Percentiles rank a stretch among this genome's conserved stretches.
phyloP scores from a whole-genome alignment of 495 filamentous ascomycete species.

The Aspergillus funiculosus region DNA sequence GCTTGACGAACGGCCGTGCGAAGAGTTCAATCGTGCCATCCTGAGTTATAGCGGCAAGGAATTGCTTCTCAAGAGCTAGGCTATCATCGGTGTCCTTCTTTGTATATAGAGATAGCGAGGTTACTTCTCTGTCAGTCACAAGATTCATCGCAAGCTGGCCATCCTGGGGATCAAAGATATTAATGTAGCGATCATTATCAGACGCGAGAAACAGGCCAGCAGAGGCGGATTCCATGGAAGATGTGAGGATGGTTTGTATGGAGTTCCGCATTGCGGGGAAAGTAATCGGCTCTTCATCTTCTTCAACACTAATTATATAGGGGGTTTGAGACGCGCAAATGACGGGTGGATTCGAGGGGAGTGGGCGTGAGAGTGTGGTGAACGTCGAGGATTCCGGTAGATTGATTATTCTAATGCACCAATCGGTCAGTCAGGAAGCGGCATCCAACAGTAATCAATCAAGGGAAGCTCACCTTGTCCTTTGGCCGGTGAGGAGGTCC shows the following conservation, averaged over 20 bases:
- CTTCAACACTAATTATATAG: slow-evolving; percentile 46
- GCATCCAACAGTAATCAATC: not conserved
- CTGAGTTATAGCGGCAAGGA: slow-evolving; percentile 47
- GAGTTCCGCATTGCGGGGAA: slow-evolving; percentile 52
- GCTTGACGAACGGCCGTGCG: slow-evolving; percentile 46
- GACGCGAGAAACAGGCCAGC: slow-evolving; percentile 41
- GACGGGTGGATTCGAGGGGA: slow-evolving; percentile 40
- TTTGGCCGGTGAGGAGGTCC: slow-evolving; percentile 47
- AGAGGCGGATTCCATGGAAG: slow-evolving; percentile 30
- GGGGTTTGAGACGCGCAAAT: slow-evolving; percentile 54
- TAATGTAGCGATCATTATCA: slow-evolving; percentile 52
- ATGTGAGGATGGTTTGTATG: slow-evolving; percentile 46
- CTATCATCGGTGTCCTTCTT: slow-evolving; percentile 9
- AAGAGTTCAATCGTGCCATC: slow-evolving; percentile 55
- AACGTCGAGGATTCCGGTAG: slow-evolving; percentile 41
- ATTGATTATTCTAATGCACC: slow-evolving; percentile 40
- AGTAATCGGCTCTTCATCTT: slow-evolving; percentile 33
- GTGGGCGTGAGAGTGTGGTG: slow-evolving; percentile 36
- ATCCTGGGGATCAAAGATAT: slow-evolving; percentile 44
- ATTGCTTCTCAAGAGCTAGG: slow-evolving; percentile 31
- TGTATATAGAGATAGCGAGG: slow-evolving; percentile 31
- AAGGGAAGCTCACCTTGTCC: slow-evolving; percentile 34
- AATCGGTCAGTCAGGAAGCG: slow-evolving; percentile 10
- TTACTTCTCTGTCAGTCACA: slow-evolving; percentile 49
- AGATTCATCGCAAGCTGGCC: slow-evolving; percentile 46